Base-by-base conservation (phyloP, 345 rosid species). In the Camelina hispida region DNA sequence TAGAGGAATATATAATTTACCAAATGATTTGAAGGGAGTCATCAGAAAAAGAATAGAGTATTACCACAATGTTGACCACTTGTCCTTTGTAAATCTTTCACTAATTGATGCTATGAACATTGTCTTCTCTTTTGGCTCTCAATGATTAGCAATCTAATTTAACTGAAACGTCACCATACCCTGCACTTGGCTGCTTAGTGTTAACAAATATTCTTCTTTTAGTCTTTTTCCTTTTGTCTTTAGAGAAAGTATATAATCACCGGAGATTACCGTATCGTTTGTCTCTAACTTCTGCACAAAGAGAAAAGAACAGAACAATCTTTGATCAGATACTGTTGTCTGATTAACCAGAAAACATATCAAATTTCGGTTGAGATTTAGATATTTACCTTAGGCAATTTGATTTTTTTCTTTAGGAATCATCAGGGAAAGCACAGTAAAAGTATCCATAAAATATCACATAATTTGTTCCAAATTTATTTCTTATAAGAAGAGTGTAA, bases 141-240 rank as follows among this genome's bases (percentile, higher is more conserved):
- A 71, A 63, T 70, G 47, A 70, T 77, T 77, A 56, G 62, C 66
- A 64, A 55, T 71, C 40, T 77, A 65, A 50, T 77, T 64, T 38
- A 67, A 71, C 56, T 77, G 38, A 40, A 59, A 78, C n/a, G 62
- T 65, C 77, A 66, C 18, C 59, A 66, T 78, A 71, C 81, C 66
- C 73, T 78, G 81, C 73, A 78, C 56, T 66, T 78, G 68, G 62
- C 62, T 77, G 40, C 56, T 71, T 40, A 65, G 50, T 71, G 72
- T 59, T 51, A 30, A 30, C 5, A 55, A 23, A 30, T 55, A 38
- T 44, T 50, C 66, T 46, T 35, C 38, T 10, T 68, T 51, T 50
- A 40, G 22, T 48, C 17, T 22, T 47, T 74, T 46, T 65, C 59
- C 47, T 43, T 34, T 53, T 54, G 62, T 48, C 47, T 43, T 43